phyloP scores from a whole-genome alignment of 306 rosid species.

The Geum urbanum region DNA sequence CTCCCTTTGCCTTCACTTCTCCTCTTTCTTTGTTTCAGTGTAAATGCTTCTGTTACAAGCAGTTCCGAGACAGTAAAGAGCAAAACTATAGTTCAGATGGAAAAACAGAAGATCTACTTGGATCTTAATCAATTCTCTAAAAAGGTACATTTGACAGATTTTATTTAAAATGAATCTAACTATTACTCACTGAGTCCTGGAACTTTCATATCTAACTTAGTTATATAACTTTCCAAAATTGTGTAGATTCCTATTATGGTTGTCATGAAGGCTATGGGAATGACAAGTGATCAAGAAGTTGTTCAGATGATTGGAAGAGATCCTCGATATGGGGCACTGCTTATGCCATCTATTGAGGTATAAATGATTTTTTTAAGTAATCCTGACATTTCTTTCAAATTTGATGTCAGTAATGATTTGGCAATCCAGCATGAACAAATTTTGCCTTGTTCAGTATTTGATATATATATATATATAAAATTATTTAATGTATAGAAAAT shows the following conservation, averaged over 20 bases:
- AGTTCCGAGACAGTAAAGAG: constrained; percentile 69
- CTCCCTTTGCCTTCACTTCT: neutral
- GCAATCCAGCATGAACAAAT: too few relatives aligned
- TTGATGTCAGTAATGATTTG: neutral
- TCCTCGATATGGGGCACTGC: constrained; percentile 71
- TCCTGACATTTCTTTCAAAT: neutral
- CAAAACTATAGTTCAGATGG: constrained; percentile 77
- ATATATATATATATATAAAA: too few relatives aligned
- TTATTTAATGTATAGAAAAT: too few relatives aligned
- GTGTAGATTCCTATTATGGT: constrained; percentile 72
- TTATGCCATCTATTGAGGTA: constrained; percentile 86
- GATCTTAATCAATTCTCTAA: constrained; percentile 58
- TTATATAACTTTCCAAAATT: neutral
- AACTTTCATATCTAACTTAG: constrained; percentile 10
- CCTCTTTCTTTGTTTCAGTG: constrained; percentile 34
- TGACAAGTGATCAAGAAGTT: constrained; percentile 86
- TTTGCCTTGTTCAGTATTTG: too few relatives aligned
- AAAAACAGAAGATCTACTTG: constrained; percentile 71
- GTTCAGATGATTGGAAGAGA: constrained; percentile 92
- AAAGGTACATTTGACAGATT: constrained; percentile 41
- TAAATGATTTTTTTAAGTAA: constrained; percentile 12
- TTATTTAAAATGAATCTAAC: constrained; percentile 20
- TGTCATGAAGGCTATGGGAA: constrained; percentile 95
- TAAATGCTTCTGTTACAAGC: constrained; percentile 87
- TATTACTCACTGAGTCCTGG: constrained; percentile 11